Evolutionary conservation across 805 yeast species (phyloP).

Genomic region (Starmerella stigmatis): DNA sequence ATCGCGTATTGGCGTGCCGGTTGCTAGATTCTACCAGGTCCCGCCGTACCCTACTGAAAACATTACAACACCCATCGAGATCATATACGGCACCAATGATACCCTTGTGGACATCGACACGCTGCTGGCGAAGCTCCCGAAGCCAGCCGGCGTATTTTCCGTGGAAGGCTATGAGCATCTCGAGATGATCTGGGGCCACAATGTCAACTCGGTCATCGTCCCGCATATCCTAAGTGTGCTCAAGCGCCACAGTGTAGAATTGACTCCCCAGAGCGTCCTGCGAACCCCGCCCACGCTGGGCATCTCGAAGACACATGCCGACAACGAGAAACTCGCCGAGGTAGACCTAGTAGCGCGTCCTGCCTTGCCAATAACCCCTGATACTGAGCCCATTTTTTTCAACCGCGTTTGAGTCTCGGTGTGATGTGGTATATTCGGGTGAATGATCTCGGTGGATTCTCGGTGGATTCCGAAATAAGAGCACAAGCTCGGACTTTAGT

Average conservation of each 20-base stretch:
- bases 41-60: slow-evolving; percentile 57
- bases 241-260: background rate
- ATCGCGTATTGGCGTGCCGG: slow-evolving; percentile 16
- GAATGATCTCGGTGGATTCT: too few species aligned
- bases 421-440: too few species aligned
- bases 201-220: slow-evolving; percentile 35
- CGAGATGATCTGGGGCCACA: slow-evolving; percentile 80
- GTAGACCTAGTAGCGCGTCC: background rate
- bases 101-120: slow-evolving; percentile 77
- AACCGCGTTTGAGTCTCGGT: background rate
- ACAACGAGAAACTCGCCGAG: background rate
- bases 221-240: slow-evolving; percentile 20
- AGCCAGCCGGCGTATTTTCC: slow-evolving; percentile 42
- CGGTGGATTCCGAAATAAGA: too few species aligned
- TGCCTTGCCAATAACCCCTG: background rate
- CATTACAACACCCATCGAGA: slow-evolving; percentile 58
- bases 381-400: background rate
- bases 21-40: slow-evolving; percentile 37
- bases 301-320: background rate
- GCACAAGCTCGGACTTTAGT: too few species aligned
- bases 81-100: slow-evolving; percentile 72
- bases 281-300: background rate
- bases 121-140: slow-evolving; percentile 61
- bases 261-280: background rate
- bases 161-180: slow-evolving; percentile 64